Conservation (phyloP, 768 basidiomycete genomes). For the Xanthoconium stramineum region DNA sequence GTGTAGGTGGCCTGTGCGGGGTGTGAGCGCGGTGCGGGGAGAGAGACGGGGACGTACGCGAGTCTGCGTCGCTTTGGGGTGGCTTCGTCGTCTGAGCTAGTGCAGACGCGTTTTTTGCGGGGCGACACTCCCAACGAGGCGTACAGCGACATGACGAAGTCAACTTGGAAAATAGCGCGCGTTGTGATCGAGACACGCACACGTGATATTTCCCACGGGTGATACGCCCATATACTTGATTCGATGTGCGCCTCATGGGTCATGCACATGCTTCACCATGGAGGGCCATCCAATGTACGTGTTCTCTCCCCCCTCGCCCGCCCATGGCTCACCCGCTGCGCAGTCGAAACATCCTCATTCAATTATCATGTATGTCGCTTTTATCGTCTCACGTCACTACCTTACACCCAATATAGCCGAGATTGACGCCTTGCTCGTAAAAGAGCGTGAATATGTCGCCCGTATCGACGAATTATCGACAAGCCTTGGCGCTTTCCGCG, state of each 20-base stretch:
- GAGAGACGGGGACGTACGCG: conserved; percentile 34
- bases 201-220: conserved; percentile 30
- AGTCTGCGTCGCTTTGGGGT: conserved; percentile 68
- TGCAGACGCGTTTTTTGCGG: conserved; percentile 59
- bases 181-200: conserved; percentile 9
- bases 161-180: not conserved
- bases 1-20: conserved; percentile 53
- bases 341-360: conserved; percentile 6
- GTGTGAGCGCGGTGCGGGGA: not conserved
- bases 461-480: conserved; percentile 26
- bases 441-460: conserved; percentile 20
- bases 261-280: conserved; percentile 6
- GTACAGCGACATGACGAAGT: conserved; percentile 11
- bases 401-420: conserved; percentile 21
- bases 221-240: too few relatives aligned
- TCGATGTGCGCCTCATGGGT: not conserved
- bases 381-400: not conserved
- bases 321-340: not conserved
- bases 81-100: conserved; percentile 48
- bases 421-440: conserved; percentile 25
- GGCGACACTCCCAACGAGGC: conserved; percentile 59
- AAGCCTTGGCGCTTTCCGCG: conserved; percentile 22
- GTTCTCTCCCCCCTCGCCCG: rapidly evolving
- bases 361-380: conserved; percentile 7
- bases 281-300: conserved; percentile 19